phyloP scores from a whole-genome alignment of 148 eudicot species.

The Heliamphora exappendiculata region DNA sequence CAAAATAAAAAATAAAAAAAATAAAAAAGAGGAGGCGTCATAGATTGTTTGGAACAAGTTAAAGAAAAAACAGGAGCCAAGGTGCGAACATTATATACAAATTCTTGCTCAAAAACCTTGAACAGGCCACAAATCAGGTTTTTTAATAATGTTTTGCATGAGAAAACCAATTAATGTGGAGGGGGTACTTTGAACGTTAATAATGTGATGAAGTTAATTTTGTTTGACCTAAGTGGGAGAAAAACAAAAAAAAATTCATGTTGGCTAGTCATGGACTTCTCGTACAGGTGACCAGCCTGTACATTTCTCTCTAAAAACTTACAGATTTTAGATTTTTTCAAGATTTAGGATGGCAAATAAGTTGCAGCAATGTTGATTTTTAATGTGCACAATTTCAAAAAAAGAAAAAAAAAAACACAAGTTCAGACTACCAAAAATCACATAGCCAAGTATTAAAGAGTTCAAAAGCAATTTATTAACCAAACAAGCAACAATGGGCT shows the following conservation, averaged over 20 bases:
- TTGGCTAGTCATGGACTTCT: no score
- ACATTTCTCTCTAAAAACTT: not conserved
- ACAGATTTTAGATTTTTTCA: not conserved
- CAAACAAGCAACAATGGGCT: not conserved
- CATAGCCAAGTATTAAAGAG: not conserved
- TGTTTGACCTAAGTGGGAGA: not conserved
- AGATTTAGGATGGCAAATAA: not conserved
- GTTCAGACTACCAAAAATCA: not conserved
- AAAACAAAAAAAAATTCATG: not conserved
- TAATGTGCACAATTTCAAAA: not conserved
- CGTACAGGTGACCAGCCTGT: no score
- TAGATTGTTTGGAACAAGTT: not conserved
- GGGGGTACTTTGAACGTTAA: not conserved
- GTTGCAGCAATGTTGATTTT: not conserved
- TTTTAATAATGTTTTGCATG: not conserved
- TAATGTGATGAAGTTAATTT: not conserved
- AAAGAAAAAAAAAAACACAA: no score
- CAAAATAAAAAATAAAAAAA: not conserved
- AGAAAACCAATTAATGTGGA: not conserved
- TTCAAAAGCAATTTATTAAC: not conserved
- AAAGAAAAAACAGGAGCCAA: not conserved
- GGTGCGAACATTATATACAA: no score
- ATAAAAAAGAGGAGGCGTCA: no score
- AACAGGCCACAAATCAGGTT: not conserved
- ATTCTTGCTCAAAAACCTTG: not conserved